Evolutionary conservation across 805 yeast species (phyloP), one percentile per base, ranked within the genome.

Genomic region (Debaryomyces castellii): DNA sequence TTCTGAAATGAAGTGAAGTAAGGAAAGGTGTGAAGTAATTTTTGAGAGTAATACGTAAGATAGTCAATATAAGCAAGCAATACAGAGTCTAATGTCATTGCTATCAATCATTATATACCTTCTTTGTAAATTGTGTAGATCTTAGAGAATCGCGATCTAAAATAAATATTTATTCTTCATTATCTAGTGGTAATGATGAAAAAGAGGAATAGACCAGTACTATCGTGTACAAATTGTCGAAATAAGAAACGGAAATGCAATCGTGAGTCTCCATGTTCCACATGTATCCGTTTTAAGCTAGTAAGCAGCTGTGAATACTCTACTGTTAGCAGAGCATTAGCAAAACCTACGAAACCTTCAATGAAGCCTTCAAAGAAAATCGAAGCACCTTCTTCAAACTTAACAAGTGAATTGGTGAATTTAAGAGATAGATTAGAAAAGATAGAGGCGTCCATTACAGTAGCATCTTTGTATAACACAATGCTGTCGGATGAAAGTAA

Each of bases 191-290:
- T 9, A 10, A 5, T 35, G 11, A 5, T 35, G 11, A 53, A 46
- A 43, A 55, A 46, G 34, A 45, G 60, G 24, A 53, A 51, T 30
- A 51, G 60, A 39, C 50, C 47, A 32, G 47, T 56, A 4, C 35
- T 53, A 12, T 52, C 52, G 9, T 56, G 60, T 40, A 28, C 35
- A 10, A 47, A 48, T 37, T 56, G 60, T 40, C 37, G 59, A 16
- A 25, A 35, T 10, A 51, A 51, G 39, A 53, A 54, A 39, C 40
- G 48, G 9, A 56, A 56, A 44, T 56, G 60, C 45, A 54, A 53
- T 45, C 43, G 60, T 22, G 33, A 33, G 11, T 35, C 38, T 9
- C 60, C 60, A 1, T 56, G 60, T 44, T 41, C 49, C 7, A 43
- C 32, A 20, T 43, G 46, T 18, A 23, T 34, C 16, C 38, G 38